Evolutionary conservation across 257 asterid genomes (phyloP).

Genomic region (Apocynum venetum): DNA sequence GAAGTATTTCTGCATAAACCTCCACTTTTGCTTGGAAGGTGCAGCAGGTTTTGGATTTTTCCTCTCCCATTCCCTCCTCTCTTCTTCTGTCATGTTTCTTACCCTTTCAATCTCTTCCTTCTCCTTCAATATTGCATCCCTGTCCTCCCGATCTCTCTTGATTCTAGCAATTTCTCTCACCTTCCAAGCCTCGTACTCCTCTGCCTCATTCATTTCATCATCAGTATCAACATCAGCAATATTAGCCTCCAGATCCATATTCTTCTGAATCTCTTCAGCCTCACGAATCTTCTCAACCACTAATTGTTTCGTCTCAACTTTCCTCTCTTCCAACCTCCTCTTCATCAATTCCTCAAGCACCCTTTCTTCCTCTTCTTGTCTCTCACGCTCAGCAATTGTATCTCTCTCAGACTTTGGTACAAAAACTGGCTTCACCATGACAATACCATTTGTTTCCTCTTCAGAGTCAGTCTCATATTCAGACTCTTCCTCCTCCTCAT

Average conservation of each 20-base stretch:
- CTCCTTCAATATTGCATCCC: constrained; percentile 78
- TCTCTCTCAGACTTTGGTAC: too few relatives aligned
- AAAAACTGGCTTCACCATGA: too few relatives aligned
- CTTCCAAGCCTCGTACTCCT: constrained; percentile 96
- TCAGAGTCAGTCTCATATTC: constrained; percentile 91
- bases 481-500: constrained; percentile 59
- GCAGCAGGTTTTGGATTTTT: constrained; percentile 66
- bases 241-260: constrained; percentile 62
- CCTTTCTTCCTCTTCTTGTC: too few relatives aligned
- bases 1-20: constrained; percentile 94
- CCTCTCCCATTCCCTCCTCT: constrained; percentile 97
- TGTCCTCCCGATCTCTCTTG: constrained; percentile 89
- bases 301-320: constrained; percentile 65
- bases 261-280: constrained; percentile 76
- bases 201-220: constrained; percentile 87
- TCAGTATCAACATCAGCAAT: constrained; percentile 90
- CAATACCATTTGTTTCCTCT: constrained; percentile 57
- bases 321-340: constrained; percentile 77
- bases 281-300: constrained; percentile 85
- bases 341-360: constrained; percentile 69
- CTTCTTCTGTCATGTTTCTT: constrained; percentile 97
- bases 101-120: constrained; percentile 92
- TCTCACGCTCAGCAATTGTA: too few relatives aligned
- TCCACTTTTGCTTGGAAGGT: constrained; percentile 60
- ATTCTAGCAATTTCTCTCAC: constrained; percentile 90